These are phyloP conservation scores for Coprinellus aureogranulatus DNA, from an alignment of 768 basidiomycete genomes.

Conservation along the genomic window DNA sequence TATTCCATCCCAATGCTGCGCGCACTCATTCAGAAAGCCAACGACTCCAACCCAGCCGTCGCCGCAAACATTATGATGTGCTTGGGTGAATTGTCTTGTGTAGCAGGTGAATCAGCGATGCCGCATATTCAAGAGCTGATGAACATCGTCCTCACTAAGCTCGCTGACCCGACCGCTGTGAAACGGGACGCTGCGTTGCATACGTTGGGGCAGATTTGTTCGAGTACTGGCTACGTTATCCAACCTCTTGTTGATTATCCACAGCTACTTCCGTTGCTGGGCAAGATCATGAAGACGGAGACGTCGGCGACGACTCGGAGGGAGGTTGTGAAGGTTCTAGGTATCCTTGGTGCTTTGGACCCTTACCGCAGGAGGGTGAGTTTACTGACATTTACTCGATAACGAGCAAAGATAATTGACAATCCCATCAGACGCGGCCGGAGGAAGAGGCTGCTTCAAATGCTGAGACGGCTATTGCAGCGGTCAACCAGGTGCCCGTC, in stretches of 20 bases:
- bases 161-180: constrained; percentile 83
- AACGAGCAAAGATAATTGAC: not conserved
- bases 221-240: constrained; percentile 94
- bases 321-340: constrained; percentile 92
- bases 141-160: constrained; percentile 81
- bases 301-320: constrained; percentile 65
- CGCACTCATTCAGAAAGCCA: constrained; percentile 86
- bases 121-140: constrained; percentile 84
- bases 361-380: constrained; percentile 90
- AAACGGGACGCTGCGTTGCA: constrained; percentile 94
- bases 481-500: constrained; percentile 67
- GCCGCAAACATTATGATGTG: constrained; percentile 92
- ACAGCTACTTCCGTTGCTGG: constrained; percentile 80
- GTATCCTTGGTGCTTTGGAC: constrained; percentile 93
- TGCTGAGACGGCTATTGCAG: constrained; percentile 53
- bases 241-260: constrained; percentile 88
- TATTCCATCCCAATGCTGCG: constrained; percentile 95
- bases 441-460: constrained; percentile 57
- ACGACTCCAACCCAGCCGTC: constrained; percentile 80
- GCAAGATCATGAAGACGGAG: constrained; percentile 83
- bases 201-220: constrained; percentile 93
- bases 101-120: constrained; percentile 88
- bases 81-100: constrained; percentile 88
- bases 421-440: constrained; percentile 36
- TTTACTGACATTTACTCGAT: not conserved